Percentiles rank a stretch among this genome's conserved stretches.
Conservation (phyloP, 805 yeast species). For the Saturnispora besseyi region DNA sequence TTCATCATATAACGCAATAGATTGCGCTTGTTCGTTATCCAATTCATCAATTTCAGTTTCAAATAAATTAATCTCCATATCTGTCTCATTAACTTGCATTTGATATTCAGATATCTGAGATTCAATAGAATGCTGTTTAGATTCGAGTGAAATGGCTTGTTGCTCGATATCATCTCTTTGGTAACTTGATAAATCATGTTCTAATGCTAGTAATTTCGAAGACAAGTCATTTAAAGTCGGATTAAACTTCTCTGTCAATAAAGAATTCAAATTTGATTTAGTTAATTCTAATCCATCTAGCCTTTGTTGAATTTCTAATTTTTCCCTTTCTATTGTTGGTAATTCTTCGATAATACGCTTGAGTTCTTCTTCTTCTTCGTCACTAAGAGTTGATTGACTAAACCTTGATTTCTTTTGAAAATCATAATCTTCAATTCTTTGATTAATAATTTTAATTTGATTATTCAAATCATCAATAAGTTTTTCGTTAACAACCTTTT, state of each 20-base stretch:
- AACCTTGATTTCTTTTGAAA: constrained; percentile 49
- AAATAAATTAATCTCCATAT: constrained; percentile 26
- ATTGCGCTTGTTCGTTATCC: constrained; percentile 46
- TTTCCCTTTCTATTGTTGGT: constrained; percentile 30
- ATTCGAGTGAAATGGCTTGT: neutral
- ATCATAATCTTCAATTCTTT: constrained; percentile 35
- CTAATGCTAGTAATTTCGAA: neutral
- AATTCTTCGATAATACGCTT: constrained; percentile 29
- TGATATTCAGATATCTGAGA: constrained; percentile 24
- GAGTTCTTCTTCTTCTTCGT: constrained; percentile 39
- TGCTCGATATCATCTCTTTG: constrained; percentile 2
- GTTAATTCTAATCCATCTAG: constrained; percentile 39
- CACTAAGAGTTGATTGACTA: constrained; percentile 36
- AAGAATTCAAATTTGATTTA: constrained; percentile 41
- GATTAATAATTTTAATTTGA: constrained; percentile 28
- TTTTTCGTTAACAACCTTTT: constrained; percentile 28
- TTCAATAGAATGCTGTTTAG: constrained; percentile 14
- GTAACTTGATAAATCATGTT: neutral
- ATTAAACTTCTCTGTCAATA: constrained; percentile 45
- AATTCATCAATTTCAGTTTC: constrained; percentile 38
- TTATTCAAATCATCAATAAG: constrained; percentile 30
- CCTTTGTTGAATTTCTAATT: constrained; percentile 33
- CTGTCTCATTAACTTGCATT: constrained; percentile 17
- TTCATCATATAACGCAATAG: constrained; percentile 48
- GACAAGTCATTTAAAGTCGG: constrained; percentile 41